Base-by-base conservation (phyloP, 768 basidiomycete genomes). In the Lactifluus echinatus region DNA sequence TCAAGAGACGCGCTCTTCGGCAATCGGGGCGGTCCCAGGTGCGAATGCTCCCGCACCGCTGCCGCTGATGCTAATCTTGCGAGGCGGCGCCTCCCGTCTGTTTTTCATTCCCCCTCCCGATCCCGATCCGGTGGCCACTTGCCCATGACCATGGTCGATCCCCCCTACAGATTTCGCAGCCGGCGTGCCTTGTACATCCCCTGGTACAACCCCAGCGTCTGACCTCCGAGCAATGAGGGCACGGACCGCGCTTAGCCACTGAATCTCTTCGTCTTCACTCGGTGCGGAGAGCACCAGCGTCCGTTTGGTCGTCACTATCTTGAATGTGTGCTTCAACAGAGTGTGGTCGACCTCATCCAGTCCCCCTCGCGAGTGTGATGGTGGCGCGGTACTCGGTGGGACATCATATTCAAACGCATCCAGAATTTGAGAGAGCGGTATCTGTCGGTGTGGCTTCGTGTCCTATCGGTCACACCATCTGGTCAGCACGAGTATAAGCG, bases 201-300 rank as follows among this genome's bases (percentile, higher is more conserved):
- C 69, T 26, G 70, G 66, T 47, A 70, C 68, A 39, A 69, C 69
- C 31, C 69, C 68, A 52, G 65, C 67, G 39, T 67, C 70, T 45
- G 71, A 67, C 64, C 90, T 75, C 53, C 89, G 76, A 19, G 87
- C 87, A 61, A 98, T 87, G 67, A 99, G 77, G 59, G 93, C 93
- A 50, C 93, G 85, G 37, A 98, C 82, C 10, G 95, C 93, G 50
- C 93, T 93, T 46, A 99, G 75, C 96, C 96, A 99, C 70, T 88
- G 90, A 70, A 98, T 94, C 73, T 98, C 96, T 65, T 98, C 95
- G 65, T 97, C 96, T 70, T 99, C 96, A 56, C 80, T 86, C 15
- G 96, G 95, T 7, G 96, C 96, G 65, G 93, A 96, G 24, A 98
- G 75, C 52, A 95, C 70, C 57, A 93, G 74, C 17, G 89, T 87